Evolutionary conservation across 768 basidiomycete genomes (phyloP).

Genomic region (Steccherinum ochraceum): DNA sequence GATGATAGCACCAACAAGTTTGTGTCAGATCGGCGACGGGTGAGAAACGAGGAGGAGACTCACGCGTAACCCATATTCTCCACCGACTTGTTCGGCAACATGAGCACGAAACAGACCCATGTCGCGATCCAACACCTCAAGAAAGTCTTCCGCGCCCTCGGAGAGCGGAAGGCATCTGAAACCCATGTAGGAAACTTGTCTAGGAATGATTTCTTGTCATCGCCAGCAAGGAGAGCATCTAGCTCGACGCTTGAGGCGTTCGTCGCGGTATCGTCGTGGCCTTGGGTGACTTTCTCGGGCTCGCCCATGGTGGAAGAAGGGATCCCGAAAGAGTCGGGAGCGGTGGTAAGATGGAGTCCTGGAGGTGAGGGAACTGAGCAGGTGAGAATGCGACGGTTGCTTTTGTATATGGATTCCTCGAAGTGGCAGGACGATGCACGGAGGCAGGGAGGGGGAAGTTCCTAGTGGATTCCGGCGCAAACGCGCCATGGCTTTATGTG

Average conservation of each 20-base stretch:
- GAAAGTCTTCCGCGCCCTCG: constrained; percentile 30
- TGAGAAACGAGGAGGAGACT: constrained; percentile 12
- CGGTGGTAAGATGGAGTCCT: too few relatives aligned
- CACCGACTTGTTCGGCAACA: constrained; percentile 34
- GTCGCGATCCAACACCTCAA: constrained; percentile 36
- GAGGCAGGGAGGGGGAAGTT: too few relatives aligned
- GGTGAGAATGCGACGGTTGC: too few relatives aligned
- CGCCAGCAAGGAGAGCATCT: neutral
- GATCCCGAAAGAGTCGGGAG: too few relatives aligned
- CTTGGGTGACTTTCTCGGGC: neutral
- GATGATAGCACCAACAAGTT: neutral
- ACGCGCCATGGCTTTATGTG: too few relatives aligned
- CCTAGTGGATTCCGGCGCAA: too few relatives aligned
- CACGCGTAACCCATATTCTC: constrained; percentile 34
- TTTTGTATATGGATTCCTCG: too few relatives aligned
- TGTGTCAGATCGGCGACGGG: neutral
- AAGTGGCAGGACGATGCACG: too few relatives aligned
- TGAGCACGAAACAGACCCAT: constrained; percentile 32
- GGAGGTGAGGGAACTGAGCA: too few relatives aligned
- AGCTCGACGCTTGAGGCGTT: neutral
- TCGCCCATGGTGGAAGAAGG: neutral
- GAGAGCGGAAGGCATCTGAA: constrained; percentile 27
- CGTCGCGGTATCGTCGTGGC: neutral
- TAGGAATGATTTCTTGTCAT: constrained; percentile 6
- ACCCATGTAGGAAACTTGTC: constrained; percentile 34